Conservation (phyloP, 208 protist genomes). For the Trypanosoma platydactyli region DNA sequence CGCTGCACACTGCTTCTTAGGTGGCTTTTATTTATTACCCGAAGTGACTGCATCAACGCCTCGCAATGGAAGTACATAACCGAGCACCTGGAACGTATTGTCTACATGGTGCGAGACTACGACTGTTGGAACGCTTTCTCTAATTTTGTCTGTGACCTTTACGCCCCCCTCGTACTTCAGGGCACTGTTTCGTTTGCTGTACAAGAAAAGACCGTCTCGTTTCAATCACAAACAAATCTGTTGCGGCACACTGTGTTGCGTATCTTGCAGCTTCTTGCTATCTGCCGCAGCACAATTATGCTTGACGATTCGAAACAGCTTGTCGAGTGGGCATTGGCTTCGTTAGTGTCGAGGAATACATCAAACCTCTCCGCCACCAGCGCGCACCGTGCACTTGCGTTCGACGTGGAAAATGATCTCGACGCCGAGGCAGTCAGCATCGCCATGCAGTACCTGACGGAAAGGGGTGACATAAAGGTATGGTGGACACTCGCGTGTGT, state of each 20-base stretch:
- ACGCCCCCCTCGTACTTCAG: slow-evolving; percentile 41
- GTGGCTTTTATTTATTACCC: slow-evolving; percentile 53
- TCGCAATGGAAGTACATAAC: slow-evolving; percentile 66
- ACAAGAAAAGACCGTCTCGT: slow-evolving; percentile 47
- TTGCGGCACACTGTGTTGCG: slow-evolving; percentile 40
- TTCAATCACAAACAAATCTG: slow-evolving; percentile 49
- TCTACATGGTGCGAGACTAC: slow-evolving; percentile 50
- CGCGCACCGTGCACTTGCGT: background rate
- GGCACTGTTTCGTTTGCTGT: slow-evolving; percentile 53
- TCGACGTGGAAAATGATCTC: slow-evolving; percentile 3
- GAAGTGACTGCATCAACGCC: slow-evolving; percentile 42
- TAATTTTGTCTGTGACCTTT: slow-evolving; percentile 47
- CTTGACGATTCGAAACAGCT: slow-evolving; percentile 43
- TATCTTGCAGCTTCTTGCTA: slow-evolving; percentile 51
- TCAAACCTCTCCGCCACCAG: background rate
- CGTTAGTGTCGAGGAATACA: background rate
- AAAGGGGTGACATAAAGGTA: slow-evolving; percentile 19
- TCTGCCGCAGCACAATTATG: slow-evolving; percentile 46
- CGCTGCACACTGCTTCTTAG: slow-evolving; percentile 65
- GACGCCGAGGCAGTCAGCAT: slow-evolving; percentile 8
- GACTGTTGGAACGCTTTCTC: slow-evolving; percentile 47
- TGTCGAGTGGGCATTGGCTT: slow-evolving; percentile 36
- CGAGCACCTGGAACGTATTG: slow-evolving; percentile 34
- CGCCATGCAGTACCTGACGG: slow-evolving; percentile 24
- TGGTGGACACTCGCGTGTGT: slow-evolving; percentile 28